Evolutionary conservation across 2,329 filamentous ascomycete species (phyloP), one percentile per base, ranked within the genome.

Genomic region (Pyricularia grisea): DNA sequence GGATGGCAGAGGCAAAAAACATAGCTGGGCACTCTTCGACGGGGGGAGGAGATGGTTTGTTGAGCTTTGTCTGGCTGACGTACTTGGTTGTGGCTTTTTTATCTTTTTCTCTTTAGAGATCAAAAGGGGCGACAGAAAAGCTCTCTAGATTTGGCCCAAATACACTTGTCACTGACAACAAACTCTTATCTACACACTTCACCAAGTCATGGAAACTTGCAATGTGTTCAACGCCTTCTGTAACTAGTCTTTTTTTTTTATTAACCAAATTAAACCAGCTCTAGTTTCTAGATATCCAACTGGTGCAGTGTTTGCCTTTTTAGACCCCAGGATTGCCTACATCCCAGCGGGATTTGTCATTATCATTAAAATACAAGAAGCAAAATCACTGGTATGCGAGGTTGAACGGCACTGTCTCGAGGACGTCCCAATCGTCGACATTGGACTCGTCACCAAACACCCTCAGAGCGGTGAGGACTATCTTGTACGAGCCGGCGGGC

Each of bases 381-480:
- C 11, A 36, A 36, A 36, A 61, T 27, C 10, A 61, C 7, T 27
- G 28, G 58, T 61, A 61, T 4, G 10, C 58, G 11, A 61, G 17
- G 58, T 61, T 61, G 66, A 77, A 77, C 2, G 73, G 71, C 60
- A 73, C 72, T 23, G 71, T 73, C 36, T 72, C 72, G 4, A 73
- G 71, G 20, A 70, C 67, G 27, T 76, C 73, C 66, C 75, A 77
- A 63, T 76, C 75, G 28, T 72, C 71, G 10, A 69, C 69, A 3
- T 72, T 70, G 6, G 68, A 67, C 64, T 70, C 68, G 33, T 77
- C 72, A 6, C 75, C 76, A 67, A 74, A 77, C 31, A 76, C 73
- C 66, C 72, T 73, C 42, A 77, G 70, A 4, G 72, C 76, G n/a
- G 74, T 71, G 14, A 74, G 72, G 7, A 76, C 69, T 17, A 77